Evolutionary conservation across 768 basidiomycete species (phyloP), one percentile per base, ranked within the genome.

Genomic region (Krasilnikovozyma curviuscula): DNA sequence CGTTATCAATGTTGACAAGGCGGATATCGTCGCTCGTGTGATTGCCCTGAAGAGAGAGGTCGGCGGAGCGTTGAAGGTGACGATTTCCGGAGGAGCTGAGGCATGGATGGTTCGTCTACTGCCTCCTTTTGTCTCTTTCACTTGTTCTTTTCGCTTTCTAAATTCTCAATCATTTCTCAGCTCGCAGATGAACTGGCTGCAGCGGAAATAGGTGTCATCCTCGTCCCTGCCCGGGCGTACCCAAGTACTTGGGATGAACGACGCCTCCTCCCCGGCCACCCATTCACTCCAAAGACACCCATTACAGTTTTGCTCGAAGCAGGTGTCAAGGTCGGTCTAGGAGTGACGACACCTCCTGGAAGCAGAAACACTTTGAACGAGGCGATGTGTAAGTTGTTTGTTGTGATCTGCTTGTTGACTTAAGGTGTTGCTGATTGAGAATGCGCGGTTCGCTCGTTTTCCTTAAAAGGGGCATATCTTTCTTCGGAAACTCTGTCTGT

Each of bases 141-240:
- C n/a, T n/a, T n/a, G n/a, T n/a, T n/a, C n/a, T n/a, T n/a, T n/a
- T n/a, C n/a, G n/a, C n/a, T n/a, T n/a, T n/a, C n/a, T n/a, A n/a
- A n/a, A n/a, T n/a, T n/a, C n/a, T n/a, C n/a, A n/a, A n/a, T n/a
- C n/a, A n/a, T n/a, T n/a, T n/a, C n/a, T 10, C 64, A 65, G 61
- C 48, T 89, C 21, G 84, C 83, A 1, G 68, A 73, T 45, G 72
- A 83, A 53, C 70, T 89, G 24, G 79, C 75, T 0, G 56, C 68
- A 23, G 77, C 80, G 2, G 66, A 70, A 13, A 67, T 85, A 35
- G 81, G 82, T 21, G 73, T 88, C 28, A 73, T 89, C 54, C 56
- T 83, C 21, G 63, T 69, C 5, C 78, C 79, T 1, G 56, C 76
- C 2, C 67, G 82, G 44, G 71, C 83, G 5, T 84, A 78, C 69